These are phyloP conservation scores for Globisporangium cystogenes DNA, from an alignment of 352 stramenopile species.

Conservation along the genomic window DNA sequence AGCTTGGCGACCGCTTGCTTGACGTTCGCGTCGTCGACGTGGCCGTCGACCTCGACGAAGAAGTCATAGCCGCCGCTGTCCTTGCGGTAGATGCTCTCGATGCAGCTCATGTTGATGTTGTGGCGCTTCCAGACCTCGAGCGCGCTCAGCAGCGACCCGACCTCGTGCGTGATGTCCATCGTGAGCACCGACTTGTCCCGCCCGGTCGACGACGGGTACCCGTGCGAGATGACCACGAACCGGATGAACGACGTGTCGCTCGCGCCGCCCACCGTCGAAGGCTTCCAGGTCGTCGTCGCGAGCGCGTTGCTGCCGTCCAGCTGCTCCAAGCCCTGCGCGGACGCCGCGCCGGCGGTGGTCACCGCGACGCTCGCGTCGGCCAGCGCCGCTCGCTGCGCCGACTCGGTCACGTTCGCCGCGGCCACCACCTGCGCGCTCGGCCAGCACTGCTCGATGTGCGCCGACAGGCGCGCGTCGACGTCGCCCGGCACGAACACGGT, in stretches of 20 bases:
- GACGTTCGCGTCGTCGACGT: conserved; percentile 68
- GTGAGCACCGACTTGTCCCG: conserved; percentile 82
- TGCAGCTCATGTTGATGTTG: conserved; percentile 73
- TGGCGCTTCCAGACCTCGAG: conserved; percentile 82
- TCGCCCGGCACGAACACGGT: conserved; percentile 57
- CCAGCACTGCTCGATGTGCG: conserved; percentile 68
- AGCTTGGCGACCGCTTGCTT: conserved; percentile 47
- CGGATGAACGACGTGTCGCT: conserved; percentile 50
- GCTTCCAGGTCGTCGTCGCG: conserved; percentile 37
- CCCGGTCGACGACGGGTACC: conserved; percentile 52
- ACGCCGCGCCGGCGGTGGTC: conserved; percentile 42
- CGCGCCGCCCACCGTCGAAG: conserved; percentile 4
- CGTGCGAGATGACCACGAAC: conserved; percentile 72
- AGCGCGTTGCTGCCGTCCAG: conserved; percentile 48
- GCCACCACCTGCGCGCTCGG: conserved; percentile 61
- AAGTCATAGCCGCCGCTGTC: conserved; percentile 78
- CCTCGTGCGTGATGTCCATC: conserved; percentile 85
- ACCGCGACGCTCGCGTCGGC: conserved; percentile 45
- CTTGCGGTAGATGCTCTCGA: conserved; percentile 84
- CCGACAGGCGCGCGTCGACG: conserved; percentile 42
- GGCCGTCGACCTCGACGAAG: conserved; percentile 77
- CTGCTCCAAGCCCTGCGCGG: conserved; percentile 31
- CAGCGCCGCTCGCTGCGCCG: conserved; percentile 31
- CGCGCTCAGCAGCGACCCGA: conserved; percentile 74
- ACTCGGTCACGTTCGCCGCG: conserved; percentile 57